Conservation (phyloP, 352 stramenopile species). For the Phytophthora europaea region DNA sequence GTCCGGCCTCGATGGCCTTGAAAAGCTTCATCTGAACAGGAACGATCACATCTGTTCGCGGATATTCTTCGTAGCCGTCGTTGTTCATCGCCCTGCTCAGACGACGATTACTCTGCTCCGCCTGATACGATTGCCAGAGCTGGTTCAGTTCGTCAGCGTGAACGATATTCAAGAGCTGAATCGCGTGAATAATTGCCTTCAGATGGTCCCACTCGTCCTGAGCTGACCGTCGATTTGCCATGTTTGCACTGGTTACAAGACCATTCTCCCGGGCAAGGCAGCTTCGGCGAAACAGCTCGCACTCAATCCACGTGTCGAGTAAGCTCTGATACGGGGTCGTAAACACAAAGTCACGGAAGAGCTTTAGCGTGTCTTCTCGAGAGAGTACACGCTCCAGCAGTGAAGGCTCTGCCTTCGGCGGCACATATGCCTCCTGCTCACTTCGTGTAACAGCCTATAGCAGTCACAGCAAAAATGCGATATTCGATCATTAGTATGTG, state of each 20-base stretch:
- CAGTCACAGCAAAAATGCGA: not conserved
- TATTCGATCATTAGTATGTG: not conserved
- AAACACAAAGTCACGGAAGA: constrained; percentile 85
- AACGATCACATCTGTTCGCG: constrained; percentile 77
- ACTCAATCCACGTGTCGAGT: constrained; percentile 89
- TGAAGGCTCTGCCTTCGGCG: constrained; percentile 59
- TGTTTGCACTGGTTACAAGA: constrained; percentile 40
- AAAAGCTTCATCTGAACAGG: constrained; percentile 85
- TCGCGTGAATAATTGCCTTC: constrained; percentile 67
- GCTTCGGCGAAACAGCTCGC: constrained; percentile 79
- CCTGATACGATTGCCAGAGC: constrained; percentile 73
- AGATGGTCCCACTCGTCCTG: constrained; percentile 88
- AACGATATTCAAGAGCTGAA: constrained; percentile 69
- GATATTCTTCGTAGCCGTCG: constrained; percentile 70
- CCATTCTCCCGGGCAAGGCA: constrained; percentile 72
- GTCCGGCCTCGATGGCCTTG: constrained; percentile 76
- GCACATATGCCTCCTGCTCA: constrained; percentile 60
- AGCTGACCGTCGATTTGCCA: constrained; percentile 46
- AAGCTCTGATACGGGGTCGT: constrained; percentile 69
- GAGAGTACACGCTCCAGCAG: constrained; percentile 76
- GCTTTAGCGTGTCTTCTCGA: constrained; percentile 80
- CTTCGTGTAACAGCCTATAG: constrained; percentile 66
- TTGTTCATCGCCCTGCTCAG: constrained; percentile 76
- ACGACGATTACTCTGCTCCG: constrained; percentile 73
- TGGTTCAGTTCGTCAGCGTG: constrained; percentile 61